Base-by-base conservation (phyloP, 2,329 filamentous ascomycete species). In the Phyllosticta capitalensis region DNA sequence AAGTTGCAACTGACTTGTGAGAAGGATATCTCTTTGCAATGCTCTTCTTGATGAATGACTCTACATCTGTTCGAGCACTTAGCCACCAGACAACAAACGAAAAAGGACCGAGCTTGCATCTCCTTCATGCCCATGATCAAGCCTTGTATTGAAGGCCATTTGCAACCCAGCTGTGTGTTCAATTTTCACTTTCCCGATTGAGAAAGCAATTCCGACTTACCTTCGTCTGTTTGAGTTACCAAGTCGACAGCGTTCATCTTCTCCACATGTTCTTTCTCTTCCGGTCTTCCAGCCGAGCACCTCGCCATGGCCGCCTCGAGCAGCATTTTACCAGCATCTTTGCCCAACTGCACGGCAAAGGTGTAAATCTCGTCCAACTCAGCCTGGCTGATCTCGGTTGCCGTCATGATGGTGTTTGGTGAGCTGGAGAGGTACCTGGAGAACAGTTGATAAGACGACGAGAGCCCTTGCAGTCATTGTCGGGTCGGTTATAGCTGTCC, bases 191-290 rank as follows among this genome's bases (percentile, higher is more conserved):
- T 57, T n/a, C 49, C 55, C 14, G 9, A n/a, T 20, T 20, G 14
- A 17, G 56, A 33, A 49, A 48, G 9, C 49, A 28, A 24, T 17
- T 22, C 5, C 19, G 38, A 45, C 51, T 64, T 72, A 87, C 86
- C 85, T 72, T 87, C 81, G 68, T 91, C 88, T 0, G 86, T 88
- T 73, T 90, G 83, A 9, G 87, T 91, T 20, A 91, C 88, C 63
- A 91, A 82, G 69, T 91, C 88, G 10, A 91, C 88, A 1, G 87
- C 81, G 68, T 83, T 90, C 64, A 88, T 84, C 70, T 92, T 92
- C 72, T 90, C 86, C 7, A 78, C 74, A 58, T 81, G 78, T 1
- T 66, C 66, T 61, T 78, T 72, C 48, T 68, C 62, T 14, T 65
- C 56, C 66, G 61, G 63, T 61, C 45, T 64, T 52, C 67, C 66